Conservation (phyloP, 768 basidiomycete genomes). For the Porphyrellus cyaneotinctus region DNA sequence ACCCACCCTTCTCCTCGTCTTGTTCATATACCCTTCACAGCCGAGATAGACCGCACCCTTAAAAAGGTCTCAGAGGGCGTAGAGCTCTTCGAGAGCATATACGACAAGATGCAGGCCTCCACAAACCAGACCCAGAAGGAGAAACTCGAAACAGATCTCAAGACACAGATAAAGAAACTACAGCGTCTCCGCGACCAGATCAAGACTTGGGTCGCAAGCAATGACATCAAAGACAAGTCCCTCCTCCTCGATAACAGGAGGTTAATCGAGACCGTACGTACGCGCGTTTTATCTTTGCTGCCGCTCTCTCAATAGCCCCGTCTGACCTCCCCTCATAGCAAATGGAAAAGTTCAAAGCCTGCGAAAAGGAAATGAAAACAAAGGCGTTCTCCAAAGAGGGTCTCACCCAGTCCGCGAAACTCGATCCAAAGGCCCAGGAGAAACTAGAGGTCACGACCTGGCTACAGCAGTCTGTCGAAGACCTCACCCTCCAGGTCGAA, state of each 20-base stretch:
- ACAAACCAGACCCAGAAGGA: slow-evolving; percentile 98
- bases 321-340: slow-evolving; percentile 52
- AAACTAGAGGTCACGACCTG: slow-evolving; percentile 87
- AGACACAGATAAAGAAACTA: slow-evolving; percentile 97
- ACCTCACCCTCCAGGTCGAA: slow-evolving; percentile 90
- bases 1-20: background rate
- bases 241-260: slow-evolving; percentile 87
- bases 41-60: slow-evolving; percentile 97
- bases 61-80: slow-evolving; percentile 97
- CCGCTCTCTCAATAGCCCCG: background rate
- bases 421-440: slow-evolving; percentile 97
- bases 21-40: slow-evolving; percentile 39
- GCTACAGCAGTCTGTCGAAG: slow-evolving; percentile 86
- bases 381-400: slow-evolving; percentile 99
- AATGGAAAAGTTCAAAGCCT: slow-evolving; percentile 99
- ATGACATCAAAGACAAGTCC: slow-evolving; percentile 99
- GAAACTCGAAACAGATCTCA: slow-evolving; percentile 92
- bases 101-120: slow-evolving; percentile 96
- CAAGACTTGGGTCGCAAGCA: slow-evolving; percentile 94
- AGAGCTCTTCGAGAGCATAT: slow-evolving; percentile 91
- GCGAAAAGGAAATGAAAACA: slow-evolving; percentile 99
- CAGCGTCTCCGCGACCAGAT: slow-evolving; percentile 83
- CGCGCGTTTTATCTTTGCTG: slow-evolving; percentile 10
- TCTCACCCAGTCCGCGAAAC: slow-evolving; percentile 85
- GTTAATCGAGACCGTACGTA: slow-evolving; percentile 91